A percentile compares a stretch with the other conserved stretches of the same genome.
Evolutionary conservation across 225 moss, liverwort and hornwort species (phyloP).

Genomic region (Pseudisothecium myosuroides): DNA sequence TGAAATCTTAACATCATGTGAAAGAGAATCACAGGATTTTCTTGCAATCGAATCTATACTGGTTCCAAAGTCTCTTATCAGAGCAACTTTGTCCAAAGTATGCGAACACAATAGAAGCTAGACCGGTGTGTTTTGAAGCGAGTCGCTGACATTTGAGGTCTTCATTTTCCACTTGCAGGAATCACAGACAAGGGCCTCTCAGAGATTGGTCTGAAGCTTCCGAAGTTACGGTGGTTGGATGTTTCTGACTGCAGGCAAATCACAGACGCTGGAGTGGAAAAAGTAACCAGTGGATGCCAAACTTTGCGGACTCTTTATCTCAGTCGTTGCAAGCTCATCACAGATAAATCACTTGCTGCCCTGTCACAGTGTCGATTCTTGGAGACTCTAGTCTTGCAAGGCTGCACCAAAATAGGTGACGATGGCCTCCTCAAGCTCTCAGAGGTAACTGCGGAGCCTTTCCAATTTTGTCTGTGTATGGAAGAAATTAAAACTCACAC

Average conservation of each 20-base stretch:
- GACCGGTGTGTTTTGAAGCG: not conserved
- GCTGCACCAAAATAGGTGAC: slow-evolving; percentile 14
- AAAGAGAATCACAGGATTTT: not conserved
- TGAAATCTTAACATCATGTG: not conserved
- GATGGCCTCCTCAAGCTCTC: slow-evolving; percentile 24
- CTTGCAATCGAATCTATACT: not conserved
- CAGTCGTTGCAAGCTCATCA: slow-evolving; percentile 21
- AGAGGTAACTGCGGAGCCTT: not conserved
- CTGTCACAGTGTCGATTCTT: slow-evolving; percentile 17
- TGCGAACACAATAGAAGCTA: not conserved
- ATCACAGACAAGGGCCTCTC: slow-evolving; percentile 19
- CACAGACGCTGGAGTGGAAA: slow-evolving; percentile 26
- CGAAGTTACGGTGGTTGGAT: slow-evolving; percentile 19
- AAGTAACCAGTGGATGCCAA: slow-evolving; percentile 9
- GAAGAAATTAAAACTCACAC: not conserved
- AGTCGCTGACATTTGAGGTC: not conserved
- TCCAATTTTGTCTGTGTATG: not conserved
- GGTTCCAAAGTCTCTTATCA: not conserved
- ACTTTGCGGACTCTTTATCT: slow-evolving; percentile 9
- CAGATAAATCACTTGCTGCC: slow-evolving; percentile 8
- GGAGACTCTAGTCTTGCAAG: slow-evolving; percentile 18
- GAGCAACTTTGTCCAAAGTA: not conserved
- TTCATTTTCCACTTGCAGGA: slow-evolving; percentile 6
- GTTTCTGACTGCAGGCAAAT: slow-evolving; percentile 9
- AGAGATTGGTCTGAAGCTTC: slow-evolving; percentile 9